A percentile compares a stretch with the other conserved stretches of the same genome.
These are phyloP conservation scores for Talaromyces rugulosus DNA, from an alignment of 2,329 filamentous ascomycete species.

Conservation along the genomic window DNA sequence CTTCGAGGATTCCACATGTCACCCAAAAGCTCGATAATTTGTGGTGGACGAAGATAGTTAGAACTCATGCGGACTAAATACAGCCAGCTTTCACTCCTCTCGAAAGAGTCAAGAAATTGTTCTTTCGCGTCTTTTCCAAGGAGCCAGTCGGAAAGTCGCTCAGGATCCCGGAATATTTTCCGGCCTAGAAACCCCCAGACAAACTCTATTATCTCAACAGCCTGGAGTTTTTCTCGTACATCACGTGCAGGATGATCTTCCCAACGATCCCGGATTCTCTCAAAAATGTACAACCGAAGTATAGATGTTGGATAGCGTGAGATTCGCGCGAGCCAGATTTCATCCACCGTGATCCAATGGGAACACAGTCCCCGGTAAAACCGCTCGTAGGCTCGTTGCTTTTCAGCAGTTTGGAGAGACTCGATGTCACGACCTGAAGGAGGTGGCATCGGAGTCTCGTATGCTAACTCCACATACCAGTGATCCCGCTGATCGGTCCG, in stretches of 20 bases:
- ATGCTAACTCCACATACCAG: not conserved
- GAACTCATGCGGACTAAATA: not conserved
- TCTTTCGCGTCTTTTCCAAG: not conserved
- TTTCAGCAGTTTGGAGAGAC: not conserved
- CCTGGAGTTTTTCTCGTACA: constrained; percentile 2
- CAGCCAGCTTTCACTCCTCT: not conserved
- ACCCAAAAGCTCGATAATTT: constrained; percentile 8
- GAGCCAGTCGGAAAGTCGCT: not conserved
- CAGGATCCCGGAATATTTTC: not conserved
- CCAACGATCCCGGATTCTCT: not conserved
- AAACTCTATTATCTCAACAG: constrained; percentile 4
- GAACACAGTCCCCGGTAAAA: constrained; percentile 5
- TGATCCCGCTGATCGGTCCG: no score
- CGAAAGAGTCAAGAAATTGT: not conserved
- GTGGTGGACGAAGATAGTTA: not conserved
- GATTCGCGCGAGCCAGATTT: not conserved
- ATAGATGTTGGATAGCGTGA: not conserved
- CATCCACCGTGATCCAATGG: constrained; percentile 3
- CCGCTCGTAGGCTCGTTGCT: constrained; percentile 1
- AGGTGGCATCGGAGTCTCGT: not conserved
- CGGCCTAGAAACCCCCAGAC: constrained; percentile 7
- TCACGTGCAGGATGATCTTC: not conserved
- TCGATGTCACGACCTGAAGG: not conserved
- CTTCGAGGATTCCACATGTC: not conserved
- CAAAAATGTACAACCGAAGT: not conserved